Evolutionary conservation across 1,284 basidiomycete genomes (phyloP).

Genomic region (Leucoagaricus sp.): DNA sequence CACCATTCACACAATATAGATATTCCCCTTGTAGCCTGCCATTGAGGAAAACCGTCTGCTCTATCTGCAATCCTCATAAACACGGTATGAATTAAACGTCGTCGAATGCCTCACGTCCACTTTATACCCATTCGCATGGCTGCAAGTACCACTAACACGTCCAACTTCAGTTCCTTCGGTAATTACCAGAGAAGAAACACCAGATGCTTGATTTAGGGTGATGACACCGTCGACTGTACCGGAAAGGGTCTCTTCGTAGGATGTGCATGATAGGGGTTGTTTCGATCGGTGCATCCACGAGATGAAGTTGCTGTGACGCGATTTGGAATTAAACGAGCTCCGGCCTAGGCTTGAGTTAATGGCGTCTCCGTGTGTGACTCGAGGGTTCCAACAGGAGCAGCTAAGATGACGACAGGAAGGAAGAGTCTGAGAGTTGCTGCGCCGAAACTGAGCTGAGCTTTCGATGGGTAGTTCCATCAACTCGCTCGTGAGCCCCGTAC

Average conservation of each 20-base stretch:
- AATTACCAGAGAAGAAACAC: conserved; percentile 22
- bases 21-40: conserved; percentile 28
- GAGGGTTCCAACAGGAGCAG: background rate
- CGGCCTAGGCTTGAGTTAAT: conserved; percentile 26
- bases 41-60: conserved; percentile 27
- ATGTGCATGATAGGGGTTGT: conserved; percentile 26
- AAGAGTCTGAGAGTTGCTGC: background rate
- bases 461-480: no score
- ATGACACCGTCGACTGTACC: conserved; percentile 28
- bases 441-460: background rate
- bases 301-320: conserved; percentile 26
- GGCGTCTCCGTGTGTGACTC: conserved; percentile 11
- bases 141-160: conserved; percentile 26
- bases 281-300: conserved; percentile 24
- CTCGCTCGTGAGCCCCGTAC: no score
- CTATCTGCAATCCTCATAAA: conserved; percentile 28
- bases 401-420: background rate
- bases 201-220: conserved; percentile 25
- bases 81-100: conserved; percentile 19
- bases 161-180: conserved; percentile 30
- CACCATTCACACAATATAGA: conserved; percentile 29
- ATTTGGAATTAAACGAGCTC: conserved; percentile 20
- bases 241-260: conserved; percentile 26
- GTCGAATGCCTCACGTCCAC: conserved; percentile 27
- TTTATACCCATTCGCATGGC: conserved; percentile 28